Evolutionary conservation across 1,284 basidiomycete genomes (phyloP).

Genomic region (Cutaneotrichosporon sp.): DNA sequence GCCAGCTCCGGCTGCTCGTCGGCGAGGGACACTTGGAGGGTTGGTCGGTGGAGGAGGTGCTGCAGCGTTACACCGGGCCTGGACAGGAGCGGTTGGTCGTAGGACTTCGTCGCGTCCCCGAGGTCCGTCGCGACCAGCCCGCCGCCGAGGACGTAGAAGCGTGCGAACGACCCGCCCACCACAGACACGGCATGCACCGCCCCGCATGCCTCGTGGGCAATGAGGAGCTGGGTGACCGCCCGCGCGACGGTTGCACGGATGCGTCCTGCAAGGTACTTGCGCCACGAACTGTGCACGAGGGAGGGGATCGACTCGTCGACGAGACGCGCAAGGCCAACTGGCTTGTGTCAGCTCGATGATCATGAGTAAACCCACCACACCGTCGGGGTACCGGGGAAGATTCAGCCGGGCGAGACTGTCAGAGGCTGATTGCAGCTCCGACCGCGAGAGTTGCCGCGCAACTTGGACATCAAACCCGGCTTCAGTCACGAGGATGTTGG

Average conservation of each 20-base stretch:
- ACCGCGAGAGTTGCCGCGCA: background rate
- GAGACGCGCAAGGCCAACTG: background rate
- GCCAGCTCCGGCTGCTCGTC: background rate
- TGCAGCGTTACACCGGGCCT: no score
- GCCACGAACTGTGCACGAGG: no score
- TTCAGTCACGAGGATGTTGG: no score
- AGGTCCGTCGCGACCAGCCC: background rate
- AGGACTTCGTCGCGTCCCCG: no score
- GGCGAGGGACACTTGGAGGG: background rate
- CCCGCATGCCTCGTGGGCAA: background rate
- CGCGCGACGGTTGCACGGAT: background rate
- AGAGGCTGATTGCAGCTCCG: no score
- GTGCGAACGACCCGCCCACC: background rate
- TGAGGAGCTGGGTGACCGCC: background rate
- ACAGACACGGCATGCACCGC: background rate
- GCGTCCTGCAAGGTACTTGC: no score
- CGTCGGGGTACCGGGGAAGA: background rate
- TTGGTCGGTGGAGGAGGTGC: background rate
- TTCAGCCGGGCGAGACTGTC: no score
- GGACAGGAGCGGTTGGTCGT: no score
- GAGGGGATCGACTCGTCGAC: no score
- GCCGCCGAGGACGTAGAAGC: background rate
- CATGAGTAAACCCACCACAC: background rate
- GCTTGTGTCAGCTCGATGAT: background rate
- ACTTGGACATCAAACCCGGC: no score